phyloP scores from a whole-genome alignment of 108 stramenopile genomes.

The Thalassiosira profunda region DNA sequence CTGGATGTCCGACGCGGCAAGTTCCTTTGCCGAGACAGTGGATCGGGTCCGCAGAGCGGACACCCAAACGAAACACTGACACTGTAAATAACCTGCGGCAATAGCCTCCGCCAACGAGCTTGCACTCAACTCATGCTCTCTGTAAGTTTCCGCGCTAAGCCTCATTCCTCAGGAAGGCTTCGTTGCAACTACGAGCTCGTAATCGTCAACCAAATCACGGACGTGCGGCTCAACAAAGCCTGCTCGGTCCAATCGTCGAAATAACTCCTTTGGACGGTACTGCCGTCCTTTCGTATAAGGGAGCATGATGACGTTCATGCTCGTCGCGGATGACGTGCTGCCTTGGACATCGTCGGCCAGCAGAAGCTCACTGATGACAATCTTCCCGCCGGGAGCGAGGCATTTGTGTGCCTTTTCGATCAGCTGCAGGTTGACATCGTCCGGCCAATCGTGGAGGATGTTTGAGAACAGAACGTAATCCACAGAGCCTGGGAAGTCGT shows the following conservation, averaged over 20 bases:
- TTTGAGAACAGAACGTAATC: slow-evolving; percentile 8
- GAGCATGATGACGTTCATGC: slow-evolving; percentile 14
- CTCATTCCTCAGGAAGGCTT: too few species aligned
- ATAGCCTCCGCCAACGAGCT: too few species aligned
- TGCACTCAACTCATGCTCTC: too few species aligned
- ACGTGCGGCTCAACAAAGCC: neutral
- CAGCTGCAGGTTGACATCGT: neutral
- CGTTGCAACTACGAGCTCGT: slow-evolving; percentile 5
- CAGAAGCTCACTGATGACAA: slow-evolving; percentile 13
- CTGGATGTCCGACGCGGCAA: slow-evolving; percentile 79
- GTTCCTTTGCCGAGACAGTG: slow-evolving; percentile 64
- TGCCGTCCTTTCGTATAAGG: slow-evolving; percentile 10
- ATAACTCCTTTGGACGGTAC: slow-evolving; percentile 9
- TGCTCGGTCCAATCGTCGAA: slow-evolving; percentile 4
- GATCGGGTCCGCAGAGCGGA: too few species aligned
- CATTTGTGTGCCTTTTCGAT: slow-evolving; percentile 5
- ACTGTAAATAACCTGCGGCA: too few species aligned
- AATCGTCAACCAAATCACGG: slow-evolving; percentile 4
- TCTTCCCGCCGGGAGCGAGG: slow-evolving; percentile 4
- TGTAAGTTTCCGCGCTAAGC: too few species aligned
- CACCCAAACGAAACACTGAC: too few species aligned
- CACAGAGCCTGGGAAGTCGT: neutral
- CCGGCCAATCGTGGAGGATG: slow-evolving; percentile 14
- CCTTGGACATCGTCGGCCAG: slow-evolving; percentile 2
- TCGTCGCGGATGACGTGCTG: neutral